Conservation (phyloP, 352 stramenopile genomes). For the Phytophthora fragariaefolia region DNA sequence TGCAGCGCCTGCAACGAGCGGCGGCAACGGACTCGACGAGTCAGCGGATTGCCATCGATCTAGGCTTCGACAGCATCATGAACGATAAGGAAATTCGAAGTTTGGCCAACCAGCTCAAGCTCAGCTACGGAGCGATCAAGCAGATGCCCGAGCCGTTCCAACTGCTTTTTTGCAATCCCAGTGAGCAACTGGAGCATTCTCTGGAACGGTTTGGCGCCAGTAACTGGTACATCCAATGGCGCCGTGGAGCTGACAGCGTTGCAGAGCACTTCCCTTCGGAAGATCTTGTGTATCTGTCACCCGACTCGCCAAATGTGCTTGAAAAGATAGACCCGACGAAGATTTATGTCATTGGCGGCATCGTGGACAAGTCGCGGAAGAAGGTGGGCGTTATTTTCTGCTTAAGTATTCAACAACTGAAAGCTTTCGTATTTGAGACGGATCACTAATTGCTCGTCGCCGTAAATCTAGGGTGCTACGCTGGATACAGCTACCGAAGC, state of each 20-base stretch:
- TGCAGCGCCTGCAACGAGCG: constrained; percentile 41
- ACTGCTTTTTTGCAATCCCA: constrained; percentile 67
- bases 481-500: constrained; percentile 53
- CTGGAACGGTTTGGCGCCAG: constrained; percentile 68
- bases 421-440: not conserved
- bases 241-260: constrained; percentile 39
- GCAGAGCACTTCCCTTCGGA: constrained; percentile 41
- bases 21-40: constrained; percentile 24
- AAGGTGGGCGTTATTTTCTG: constrained; percentile 43
- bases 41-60: constrained; percentile 68
- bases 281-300: constrained; percentile 79
- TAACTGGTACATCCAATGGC: constrained; percentile 70
- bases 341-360: constrained; percentile 84
- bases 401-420: not conserved
- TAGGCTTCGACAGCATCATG: constrained; percentile 84
- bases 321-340: constrained; percentile 62
- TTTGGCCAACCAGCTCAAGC: constrained; percentile 78
- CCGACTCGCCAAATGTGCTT: constrained; percentile 74
- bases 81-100: constrained; percentile 84
- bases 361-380: constrained; percentile 81
- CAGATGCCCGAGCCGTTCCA: constrained; percentile 74
- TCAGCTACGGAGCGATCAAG: constrained; percentile 73
- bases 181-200: constrained; percentile 47
- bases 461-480: constrained; percentile 69
- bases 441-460: no score